Percentiles rank a stretch among this genome's conserved stretches.
Conservation (phyloP, 192 early-diverging fungal genomes). For the Linnemannia schmuckeri region DNA sequence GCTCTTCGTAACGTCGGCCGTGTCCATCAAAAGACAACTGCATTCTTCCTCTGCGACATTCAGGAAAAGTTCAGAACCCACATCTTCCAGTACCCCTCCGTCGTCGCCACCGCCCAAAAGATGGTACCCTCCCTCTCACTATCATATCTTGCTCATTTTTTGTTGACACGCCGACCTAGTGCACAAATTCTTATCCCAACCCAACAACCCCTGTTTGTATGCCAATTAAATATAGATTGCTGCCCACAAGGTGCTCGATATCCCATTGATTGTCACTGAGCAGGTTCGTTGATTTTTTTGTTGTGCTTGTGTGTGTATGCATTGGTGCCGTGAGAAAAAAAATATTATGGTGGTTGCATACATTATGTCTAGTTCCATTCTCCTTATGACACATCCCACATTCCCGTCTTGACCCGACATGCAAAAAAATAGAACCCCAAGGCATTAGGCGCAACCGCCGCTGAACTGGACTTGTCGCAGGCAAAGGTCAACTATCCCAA, state of each 20-base stretch:
- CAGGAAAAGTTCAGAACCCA: slow-evolving; percentile 84
- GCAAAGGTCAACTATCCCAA: slow-evolving; percentile 76
- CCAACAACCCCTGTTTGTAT: background rate
- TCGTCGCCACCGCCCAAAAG: slow-evolving; percentile 88
- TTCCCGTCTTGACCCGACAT: background rate
- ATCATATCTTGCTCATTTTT: background rate
- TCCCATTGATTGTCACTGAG: slow-evolving; percentile 93
- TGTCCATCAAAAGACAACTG: slow-evolving; percentile 71
- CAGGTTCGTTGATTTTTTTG: slow-evolving; percentile 62
- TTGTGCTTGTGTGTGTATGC: background rate
- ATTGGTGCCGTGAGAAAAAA: slow-evolving; percentile 34
- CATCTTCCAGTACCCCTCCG: slow-evolving; percentile 86
- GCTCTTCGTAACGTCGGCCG: slow-evolving; percentile 64
- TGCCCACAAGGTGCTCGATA: slow-evolving; percentile 78
- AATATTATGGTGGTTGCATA: background rate
- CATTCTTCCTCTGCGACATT: slow-evolving; percentile 95
- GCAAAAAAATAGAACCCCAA: slow-evolving; percentile 54
- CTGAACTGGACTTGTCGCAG: slow-evolving; percentile 79
- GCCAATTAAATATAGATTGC: slow-evolving; percentile 63
- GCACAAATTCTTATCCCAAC: background rate
- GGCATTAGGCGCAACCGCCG: slow-evolving; percentile 80
- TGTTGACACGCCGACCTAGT: background rate
- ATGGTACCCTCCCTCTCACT: slow-evolving; percentile 69
- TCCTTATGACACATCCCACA: background rate
- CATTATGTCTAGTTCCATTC: background rate